Evolutionary conservation across 371 early-diverging fungal species (phyloP).

Genomic region (Dipsacomyces acuminosporus): DNA sequence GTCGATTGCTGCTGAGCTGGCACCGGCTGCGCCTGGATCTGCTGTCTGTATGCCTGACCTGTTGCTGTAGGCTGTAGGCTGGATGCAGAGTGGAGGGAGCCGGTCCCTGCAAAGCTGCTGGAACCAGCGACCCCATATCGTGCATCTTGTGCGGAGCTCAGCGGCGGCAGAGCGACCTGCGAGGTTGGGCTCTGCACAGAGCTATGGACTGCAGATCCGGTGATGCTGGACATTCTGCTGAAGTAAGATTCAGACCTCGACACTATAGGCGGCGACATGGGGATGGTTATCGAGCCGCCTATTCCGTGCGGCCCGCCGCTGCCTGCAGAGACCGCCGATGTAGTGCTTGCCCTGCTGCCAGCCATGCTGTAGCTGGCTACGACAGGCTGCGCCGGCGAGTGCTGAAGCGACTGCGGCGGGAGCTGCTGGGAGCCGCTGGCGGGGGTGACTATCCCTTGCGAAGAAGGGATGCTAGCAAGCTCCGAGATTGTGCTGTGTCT

Average conservation of each 20-base stretch:
- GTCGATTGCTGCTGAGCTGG: neutral
- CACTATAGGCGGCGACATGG: conserved; percentile 35
- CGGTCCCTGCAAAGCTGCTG: conserved; percentile 3
- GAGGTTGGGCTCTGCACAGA: neutral
- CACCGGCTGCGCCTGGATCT: neutral
- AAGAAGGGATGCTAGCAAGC: neutral
- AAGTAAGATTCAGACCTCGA: conserved; percentile 26
- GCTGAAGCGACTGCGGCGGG: conserved; percentile 17
- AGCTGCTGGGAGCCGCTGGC: conserved; percentile 2
- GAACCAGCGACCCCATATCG: conserved; percentile 5
- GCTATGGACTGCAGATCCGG: neutral
- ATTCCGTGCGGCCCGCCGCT: conserved; percentile 8
- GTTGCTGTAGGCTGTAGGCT: conserved; percentile 13
- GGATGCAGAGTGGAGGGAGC: conserved; percentile 11
- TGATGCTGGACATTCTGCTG: conserved; percentile 6
- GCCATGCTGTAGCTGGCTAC: neutral
- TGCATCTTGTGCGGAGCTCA: conserved; percentile 14
- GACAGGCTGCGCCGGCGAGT: conserved; percentile 23
- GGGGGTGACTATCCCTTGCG: neutral
- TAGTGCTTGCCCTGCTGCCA: neutral
- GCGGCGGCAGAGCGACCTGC: conserved; percentile 25
- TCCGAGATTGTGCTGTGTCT: neutral
- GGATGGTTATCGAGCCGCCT: conserved; percentile 36
- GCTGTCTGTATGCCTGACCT: neutral
- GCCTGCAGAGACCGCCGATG: neutral